Percentiles rank a stretch among this genome's conserved stretches.
These are phyloP conservation scores for Stephania cephalantha DNA, from an alignment of 164 flowering plant species.

Conservation along the genomic window DNA sequence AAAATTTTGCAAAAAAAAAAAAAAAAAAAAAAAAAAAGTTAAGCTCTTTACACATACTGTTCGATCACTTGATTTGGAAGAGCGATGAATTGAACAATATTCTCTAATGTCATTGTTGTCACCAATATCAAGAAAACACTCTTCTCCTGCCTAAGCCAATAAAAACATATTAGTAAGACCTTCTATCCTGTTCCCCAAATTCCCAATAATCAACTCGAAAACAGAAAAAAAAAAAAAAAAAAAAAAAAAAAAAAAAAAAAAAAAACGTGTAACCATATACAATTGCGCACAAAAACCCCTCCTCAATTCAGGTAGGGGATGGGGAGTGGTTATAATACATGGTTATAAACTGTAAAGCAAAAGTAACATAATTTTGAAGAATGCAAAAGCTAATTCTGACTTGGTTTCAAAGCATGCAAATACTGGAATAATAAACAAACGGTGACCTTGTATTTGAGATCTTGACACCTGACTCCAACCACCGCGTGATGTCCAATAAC, in stretches of 20 bases:
- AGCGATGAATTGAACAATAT: constrained; percentile 74
- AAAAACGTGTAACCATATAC: not conserved
- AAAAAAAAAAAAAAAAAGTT: too few species aligned
- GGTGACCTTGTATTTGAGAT: constrained; percentile 76
- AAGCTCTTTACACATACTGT: constrained; percentile 43
- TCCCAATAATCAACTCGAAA: too few species aligned
- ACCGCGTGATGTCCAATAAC: constrained; percentile 83
- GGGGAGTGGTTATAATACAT: too few species aligned
- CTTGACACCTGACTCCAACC: constrained; percentile 88
- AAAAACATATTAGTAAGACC: not conserved
- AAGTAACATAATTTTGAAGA: not conserved
- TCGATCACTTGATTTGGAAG: constrained; percentile 70
- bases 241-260: too few species aligned
- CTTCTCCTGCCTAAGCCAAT: constrained; percentile 60
- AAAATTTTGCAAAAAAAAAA: not conserved
- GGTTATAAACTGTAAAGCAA: too few species aligned
- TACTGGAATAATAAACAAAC: not conserved
- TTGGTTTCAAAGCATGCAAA: not conserved
- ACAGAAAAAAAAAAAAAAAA: not conserved
- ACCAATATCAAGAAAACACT: constrained; percentile 79
- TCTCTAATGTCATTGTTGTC: constrained; percentile 93
- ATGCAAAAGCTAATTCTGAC: not conserved
- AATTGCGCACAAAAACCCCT: not conserved
- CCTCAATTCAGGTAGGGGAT: not conserved
- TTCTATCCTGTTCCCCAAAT: not conserved